These are phyloP conservation scores for Knoxdaviesia capensis DNA, from an alignment of 2,329 filamentous ascomycete genomes.

Conservation along the genomic window DNA sequence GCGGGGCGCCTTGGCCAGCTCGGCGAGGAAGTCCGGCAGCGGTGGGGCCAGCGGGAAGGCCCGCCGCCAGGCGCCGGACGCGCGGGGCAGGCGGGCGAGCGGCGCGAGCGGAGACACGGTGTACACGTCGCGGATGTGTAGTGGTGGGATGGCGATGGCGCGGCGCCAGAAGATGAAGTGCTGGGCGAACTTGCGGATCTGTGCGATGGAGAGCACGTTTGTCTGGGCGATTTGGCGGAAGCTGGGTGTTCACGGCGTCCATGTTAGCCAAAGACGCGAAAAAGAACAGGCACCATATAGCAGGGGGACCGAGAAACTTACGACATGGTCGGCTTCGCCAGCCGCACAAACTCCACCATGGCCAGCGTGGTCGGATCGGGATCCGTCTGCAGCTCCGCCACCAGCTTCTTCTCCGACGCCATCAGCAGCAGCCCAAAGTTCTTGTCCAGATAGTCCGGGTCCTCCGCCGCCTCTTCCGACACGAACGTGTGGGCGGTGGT, in stretches of 20 bases:
- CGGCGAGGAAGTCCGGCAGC: conserved; percentile 70
- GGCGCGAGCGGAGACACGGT: conserved; percentile 83
- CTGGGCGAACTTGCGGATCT: conserved; percentile 72
- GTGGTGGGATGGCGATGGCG: conserved; percentile 73
- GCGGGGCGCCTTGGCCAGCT: conserved; percentile 60
- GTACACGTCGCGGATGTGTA: conserved; percentile 79
- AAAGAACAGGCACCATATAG: neutral
- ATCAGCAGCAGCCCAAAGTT: conserved; percentile 76
- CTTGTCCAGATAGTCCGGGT: conserved; percentile 53
- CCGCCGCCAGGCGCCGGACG: conserved; percentile 51
- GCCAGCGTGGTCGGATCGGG: conserved; percentile 55
- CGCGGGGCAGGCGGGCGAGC: conserved; percentile 46
- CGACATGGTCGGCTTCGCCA: conserved; percentile 43
- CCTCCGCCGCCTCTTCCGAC: conserved; percentile 45
- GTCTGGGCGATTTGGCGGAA: conserved; percentile 51
- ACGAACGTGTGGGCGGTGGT: conserved; percentile 67
- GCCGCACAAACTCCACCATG: conserved; percentile 63
- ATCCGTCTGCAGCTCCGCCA: conserved; percentile 57
- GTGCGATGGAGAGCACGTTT: conserved; percentile 53
- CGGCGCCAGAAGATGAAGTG: conserved; percentile 95
- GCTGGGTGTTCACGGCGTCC: too few relatives aligned
- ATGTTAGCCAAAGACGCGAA: neutral
- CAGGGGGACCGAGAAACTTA: conserved; percentile 14
- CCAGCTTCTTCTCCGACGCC: conserved; percentile 56
- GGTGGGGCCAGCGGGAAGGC: conserved; percentile 69